Evolutionary conservation across 2,329 filamentous ascomycete species (phyloP).

Genomic region (Colletotrichum lini): DNA sequence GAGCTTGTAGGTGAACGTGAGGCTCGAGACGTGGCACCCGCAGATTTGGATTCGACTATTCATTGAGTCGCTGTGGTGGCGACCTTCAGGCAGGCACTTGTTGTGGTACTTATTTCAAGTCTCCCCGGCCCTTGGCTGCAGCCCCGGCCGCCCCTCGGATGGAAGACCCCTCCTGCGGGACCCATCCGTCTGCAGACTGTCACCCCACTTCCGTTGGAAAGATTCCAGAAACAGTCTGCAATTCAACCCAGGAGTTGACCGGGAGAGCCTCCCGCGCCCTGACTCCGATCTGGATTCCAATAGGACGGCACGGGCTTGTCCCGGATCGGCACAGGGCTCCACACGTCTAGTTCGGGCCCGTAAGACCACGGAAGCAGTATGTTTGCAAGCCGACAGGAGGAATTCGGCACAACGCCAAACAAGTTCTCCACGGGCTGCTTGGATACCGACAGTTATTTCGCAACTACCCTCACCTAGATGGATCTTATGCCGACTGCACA

Average conservation of each 20-base stretch:
- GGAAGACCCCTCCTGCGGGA: background rate
- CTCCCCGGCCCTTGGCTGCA: background rate
- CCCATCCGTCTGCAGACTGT: background rate
- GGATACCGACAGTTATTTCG: background rate
- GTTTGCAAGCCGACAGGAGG: background rate
- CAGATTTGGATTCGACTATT: too few relatives aligned
- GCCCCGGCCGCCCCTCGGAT: background rate
- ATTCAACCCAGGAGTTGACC: background rate
- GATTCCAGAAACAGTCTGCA: background rate
- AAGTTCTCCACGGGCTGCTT: background rate
- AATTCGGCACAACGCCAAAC: background rate
- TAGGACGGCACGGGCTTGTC: background rate
- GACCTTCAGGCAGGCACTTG: too few relatives aligned
- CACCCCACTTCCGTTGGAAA: background rate
- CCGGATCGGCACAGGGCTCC: conserved; percentile 8
- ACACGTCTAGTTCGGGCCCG: background rate
- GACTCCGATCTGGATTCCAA: background rate
- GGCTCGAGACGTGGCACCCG: too few relatives aligned
- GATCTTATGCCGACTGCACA: background rate
- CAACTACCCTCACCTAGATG: too few relatives aligned
- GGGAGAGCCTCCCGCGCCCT: background rate
- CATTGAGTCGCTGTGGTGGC: too few relatives aligned
- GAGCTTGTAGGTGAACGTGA: background rate
- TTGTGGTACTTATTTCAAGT: background rate
- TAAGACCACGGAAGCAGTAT: background rate